Percentiles rank a stretch among this genome's conserved stretches.
phyloP scores from a whole-genome alignment of 345 rosid species.

The Noccaea caerulescens region DNA sequence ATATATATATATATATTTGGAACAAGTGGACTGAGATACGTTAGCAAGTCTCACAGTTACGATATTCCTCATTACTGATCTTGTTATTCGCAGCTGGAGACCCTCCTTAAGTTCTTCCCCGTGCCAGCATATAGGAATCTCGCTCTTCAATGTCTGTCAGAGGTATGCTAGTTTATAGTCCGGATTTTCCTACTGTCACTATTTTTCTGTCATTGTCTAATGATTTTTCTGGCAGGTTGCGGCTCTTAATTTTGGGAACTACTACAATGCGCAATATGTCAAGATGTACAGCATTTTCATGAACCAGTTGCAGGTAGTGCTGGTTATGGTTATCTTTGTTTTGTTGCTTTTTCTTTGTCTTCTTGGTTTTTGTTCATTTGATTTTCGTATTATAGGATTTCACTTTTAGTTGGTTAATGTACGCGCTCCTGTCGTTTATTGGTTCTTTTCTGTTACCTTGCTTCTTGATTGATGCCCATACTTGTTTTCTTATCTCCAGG shows the following conservation, averaged over 20 bases:
- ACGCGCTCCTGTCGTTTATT: constrained; percentile 1
- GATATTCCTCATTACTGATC: constrained; percentile 25
- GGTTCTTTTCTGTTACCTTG: constrained; percentile 19
- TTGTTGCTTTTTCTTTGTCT: background rate
- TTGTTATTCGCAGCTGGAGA: constrained; percentile 69
- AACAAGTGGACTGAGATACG: constrained; percentile 23
- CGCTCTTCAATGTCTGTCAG: constrained; percentile 88
- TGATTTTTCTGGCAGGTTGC: constrained; percentile 66
- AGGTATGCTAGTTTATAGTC: constrained; percentile 51
- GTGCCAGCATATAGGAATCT: constrained; percentile 82
- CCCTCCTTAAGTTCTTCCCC: constrained; percentile 84
- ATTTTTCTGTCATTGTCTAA: constrained; percentile 23
- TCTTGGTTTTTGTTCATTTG: background rate
- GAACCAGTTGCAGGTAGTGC: constrained; percentile 76
- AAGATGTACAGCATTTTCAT: constrained; percentile 79
- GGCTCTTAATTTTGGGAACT: constrained; percentile 82
- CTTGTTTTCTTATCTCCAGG: constrained; percentile 47
- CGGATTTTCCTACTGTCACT: background rate
- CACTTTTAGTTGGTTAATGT: constrained; percentile 3
- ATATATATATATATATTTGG: constrained; percentile 40
- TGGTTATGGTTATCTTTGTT: background rate
- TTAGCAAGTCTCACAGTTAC: constrained; percentile 24
- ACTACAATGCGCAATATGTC: constrained; percentile 72
- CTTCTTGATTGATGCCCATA: constrained; percentile 16
- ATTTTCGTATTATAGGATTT: background rate